Base-by-base conservation (phyloP, 768 basidiomycete species). In the Boletus sp. region DNA sequence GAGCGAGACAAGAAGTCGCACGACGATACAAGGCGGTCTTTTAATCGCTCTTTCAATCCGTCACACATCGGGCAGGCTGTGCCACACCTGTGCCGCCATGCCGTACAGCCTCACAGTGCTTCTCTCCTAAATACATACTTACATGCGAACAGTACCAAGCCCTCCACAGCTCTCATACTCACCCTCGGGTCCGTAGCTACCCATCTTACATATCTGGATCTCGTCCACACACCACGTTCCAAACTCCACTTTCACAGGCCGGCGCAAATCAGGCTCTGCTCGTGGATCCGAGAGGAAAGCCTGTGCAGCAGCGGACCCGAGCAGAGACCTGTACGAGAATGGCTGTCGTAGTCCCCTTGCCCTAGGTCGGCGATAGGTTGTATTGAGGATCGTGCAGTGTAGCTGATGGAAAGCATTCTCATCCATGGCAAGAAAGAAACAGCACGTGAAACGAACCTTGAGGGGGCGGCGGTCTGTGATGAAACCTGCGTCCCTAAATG, bases 141-240 rank as follows among this genome's bases (percentile, higher is more conserved):
- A 33, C 23, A 10, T 43, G 25, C n/a, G n/a, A n/a, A n/a, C n/a
- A n/a, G 40, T 7, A n/a, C 6, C 9, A 64, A 64, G 47, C 4
- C 64, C 59, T 1, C 70, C 70, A 45, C 71, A 77, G 56, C 76
- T 79, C 17, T 83, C 75, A 61, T 88, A 90, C 64, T 82, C 84
- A 14, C 82, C 84, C 55, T 84, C 76, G 0, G 74, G 74, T 0
- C 82, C 85, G 58, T 77, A 77, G 59, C 86, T 87, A 0, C 87
- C 85, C 87, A 89, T 87, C 41, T 77, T 73, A 72, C 86, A 89
- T 32, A 89, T 72, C 64, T 88, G 82, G 11, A 88, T 69, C 57
- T 83, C 80, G 32, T 76, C 66, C 8, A 87, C 78, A 1, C 62
- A 47, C 74, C 81, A 87, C 1, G 70, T 60, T 0, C 87, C 87